Evolutionary conservation across 2,329 filamentous ascomycete genomes (phyloP).

Genomic region (Fusarium equiseti): DNA sequence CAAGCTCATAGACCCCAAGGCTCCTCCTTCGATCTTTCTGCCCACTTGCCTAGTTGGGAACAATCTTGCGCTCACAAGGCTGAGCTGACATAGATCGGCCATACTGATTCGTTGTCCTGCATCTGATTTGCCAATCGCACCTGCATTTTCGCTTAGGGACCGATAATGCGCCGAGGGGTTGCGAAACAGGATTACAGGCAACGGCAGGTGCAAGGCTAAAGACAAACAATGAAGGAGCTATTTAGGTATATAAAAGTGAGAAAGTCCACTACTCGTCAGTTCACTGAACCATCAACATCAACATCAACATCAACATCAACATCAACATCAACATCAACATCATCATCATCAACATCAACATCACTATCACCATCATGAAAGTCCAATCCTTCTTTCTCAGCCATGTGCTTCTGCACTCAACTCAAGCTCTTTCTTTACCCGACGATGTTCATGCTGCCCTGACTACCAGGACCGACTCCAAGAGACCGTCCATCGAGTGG

Average conservation of each 20-base stretch:
- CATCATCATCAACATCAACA: too few species aligned
- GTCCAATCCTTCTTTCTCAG: not conserved
- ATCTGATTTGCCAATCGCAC: not conserved
- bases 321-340: too few species aligned
- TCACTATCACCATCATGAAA: slow-evolving; percentile 4
- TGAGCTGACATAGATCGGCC: not conserved
- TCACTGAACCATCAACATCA: not conserved
- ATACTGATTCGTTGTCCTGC: too few species aligned
- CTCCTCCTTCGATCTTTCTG: not conserved
- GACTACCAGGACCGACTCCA: not conserved
- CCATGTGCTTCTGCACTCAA: not conserved
- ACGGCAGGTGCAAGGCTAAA: not conserved
- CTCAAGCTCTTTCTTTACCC: slow-evolving; percentile 5
- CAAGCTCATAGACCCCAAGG: not conserved
- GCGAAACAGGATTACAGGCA: not conserved
- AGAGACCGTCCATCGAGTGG: slow-evolving; percentile 1
- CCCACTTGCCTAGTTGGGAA: not conserved
- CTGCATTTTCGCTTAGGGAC: not conserved
- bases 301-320: not conserved
- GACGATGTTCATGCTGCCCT: not conserved
- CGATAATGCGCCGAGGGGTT: too few species aligned
- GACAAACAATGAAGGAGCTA: not conserved
- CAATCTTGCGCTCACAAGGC: not conserved
- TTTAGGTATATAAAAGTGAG: not conserved
- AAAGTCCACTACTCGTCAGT: fast-evolving